Percentiles rank a stretch among this genome's conserved stretches.
phyloP scores from a whole-genome alignment of 352 stramenopile species.

The Phytophthora ohioensis region DNA sequence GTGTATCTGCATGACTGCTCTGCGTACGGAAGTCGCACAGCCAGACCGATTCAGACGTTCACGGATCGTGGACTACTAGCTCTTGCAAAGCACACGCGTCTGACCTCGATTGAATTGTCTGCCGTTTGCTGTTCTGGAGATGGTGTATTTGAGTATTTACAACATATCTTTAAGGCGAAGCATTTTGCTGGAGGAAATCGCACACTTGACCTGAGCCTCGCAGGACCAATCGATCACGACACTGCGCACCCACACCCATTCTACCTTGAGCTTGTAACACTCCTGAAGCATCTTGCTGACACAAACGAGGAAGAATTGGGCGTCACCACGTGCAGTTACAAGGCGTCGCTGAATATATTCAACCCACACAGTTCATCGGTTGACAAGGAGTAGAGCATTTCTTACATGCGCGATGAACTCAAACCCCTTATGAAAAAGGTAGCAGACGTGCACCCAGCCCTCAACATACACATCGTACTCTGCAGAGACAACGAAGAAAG shows the following conservation, averaged over 20 bases:
- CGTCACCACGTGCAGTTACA: slow-evolving; percentile 19
- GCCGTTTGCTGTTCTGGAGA: slow-evolving; percentile 45
- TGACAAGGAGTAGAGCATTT: slow-evolving; percentile 32
- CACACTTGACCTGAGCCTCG: slow-evolving; percentile 38
- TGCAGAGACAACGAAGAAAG: slow-evolving; percentile 25
- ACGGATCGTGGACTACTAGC: slow-evolving; percentile 43
- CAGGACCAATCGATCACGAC: slow-evolving; percentile 38
- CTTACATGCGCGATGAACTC: slow-evolving; percentile 40
- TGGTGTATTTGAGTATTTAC: slow-evolving; percentile 50
- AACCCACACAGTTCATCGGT: slow-evolving; percentile 34
- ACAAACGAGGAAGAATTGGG: slow-evolving; percentile 27
- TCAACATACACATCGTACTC: slow-evolving; percentile 35
- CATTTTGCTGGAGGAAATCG: slow-evolving; percentile 21
- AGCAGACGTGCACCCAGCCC: slow-evolving; percentile 19
- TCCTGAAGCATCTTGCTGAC: slow-evolving; percentile 36
- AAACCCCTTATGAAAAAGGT: slow-evolving; percentile 47
- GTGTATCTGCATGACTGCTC: slow-evolving; percentile 41
- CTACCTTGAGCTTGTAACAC: slow-evolving; percentile 40
- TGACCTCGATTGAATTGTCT: slow-evolving; percentile 43
- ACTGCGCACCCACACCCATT: slow-evolving; percentile 31
- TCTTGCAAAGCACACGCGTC: slow-evolving; percentile 38
- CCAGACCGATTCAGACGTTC: slow-evolving; percentile 42
- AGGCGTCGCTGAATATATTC: slow-evolving; percentile 33
- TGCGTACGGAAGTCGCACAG: slow-evolving; percentile 33
- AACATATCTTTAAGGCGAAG: slow-evolving; percentile 29